Conservation (phyloP, 371 early-diverging fungal genomes). For the Thermomucor indicae-seudaticae region DNA sequence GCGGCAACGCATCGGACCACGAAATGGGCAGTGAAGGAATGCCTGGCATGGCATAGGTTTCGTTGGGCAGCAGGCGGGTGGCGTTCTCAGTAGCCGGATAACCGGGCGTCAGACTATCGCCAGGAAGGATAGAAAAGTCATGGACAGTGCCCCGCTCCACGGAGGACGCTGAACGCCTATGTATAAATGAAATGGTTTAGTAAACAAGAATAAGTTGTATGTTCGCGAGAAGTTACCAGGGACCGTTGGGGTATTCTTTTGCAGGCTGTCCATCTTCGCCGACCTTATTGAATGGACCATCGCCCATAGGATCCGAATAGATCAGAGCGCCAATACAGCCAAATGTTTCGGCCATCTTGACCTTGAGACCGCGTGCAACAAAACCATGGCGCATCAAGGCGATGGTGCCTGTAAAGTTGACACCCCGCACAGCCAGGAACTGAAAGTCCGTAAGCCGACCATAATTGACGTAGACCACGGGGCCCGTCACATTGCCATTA, state of each 20-base stretch:
- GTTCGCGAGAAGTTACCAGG: constrained; percentile 34
- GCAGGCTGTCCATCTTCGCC: constrained; percentile 7
- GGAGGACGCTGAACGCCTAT: constrained; percentile 42
- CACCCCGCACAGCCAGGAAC: constrained; percentile 33
- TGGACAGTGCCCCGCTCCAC: constrained; percentile 57
- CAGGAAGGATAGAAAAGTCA: constrained; percentile 44
- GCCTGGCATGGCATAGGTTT: constrained; percentile 37
- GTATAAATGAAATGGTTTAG: background rate
- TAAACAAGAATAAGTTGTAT: background rate
- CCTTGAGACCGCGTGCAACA: constrained; percentile 53
- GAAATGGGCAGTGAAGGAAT: constrained; percentile 70
- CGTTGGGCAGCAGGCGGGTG: constrained; percentile 42
- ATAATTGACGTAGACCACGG: constrained; percentile 63
- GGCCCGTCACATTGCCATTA: constrained; percentile 58
- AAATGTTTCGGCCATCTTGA: constrained; percentile 51
- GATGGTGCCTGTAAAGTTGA: constrained; percentile 44
- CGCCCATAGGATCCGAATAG: constrained; percentile 23
- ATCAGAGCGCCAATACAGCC: constrained; percentile 58
- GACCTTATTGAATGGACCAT: constrained; percentile 25
- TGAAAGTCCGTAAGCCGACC: constrained; percentile 56
- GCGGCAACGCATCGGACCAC: constrained; percentile 57
- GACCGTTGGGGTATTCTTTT: constrained; percentile 58
- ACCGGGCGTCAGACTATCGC: constrained; percentile 64
- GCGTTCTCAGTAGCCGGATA: constrained; percentile 50
- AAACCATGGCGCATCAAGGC: constrained; percentile 59